Conservation (phyloP, 192 early-diverging fungal species). For the Coemansia sp. region DNA sequence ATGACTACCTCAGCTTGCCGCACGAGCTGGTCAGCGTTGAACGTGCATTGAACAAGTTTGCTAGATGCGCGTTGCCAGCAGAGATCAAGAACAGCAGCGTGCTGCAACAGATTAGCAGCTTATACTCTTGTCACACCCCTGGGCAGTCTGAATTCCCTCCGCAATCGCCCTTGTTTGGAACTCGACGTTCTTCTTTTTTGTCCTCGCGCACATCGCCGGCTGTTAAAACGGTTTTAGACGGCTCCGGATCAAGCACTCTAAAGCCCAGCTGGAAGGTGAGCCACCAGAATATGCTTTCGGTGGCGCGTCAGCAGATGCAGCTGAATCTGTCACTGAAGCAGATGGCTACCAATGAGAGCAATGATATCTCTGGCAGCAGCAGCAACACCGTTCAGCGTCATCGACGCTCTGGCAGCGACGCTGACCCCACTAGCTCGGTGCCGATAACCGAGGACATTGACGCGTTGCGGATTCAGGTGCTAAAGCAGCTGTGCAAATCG, state of each 20-base stretch:
- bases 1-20: constrained; percentile 83
- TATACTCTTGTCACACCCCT: constrained; percentile 3
- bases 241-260: constrained; percentile 8
- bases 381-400: constrained; percentile 10
- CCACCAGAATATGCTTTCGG: constrained; percentile 22
- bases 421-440: constrained; percentile 5
- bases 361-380: neutral
- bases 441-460: constrained; percentile 33
- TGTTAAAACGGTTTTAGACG: neutral
- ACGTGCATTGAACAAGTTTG: constrained; percentile 74
- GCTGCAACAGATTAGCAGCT: constrained; percentile 17
- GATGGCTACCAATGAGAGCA: constrained; percentile 6
- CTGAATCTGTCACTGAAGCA: neutral
- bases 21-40: constrained; percentile 87
- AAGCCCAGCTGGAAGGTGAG: constrained; percentile 38
- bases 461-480: constrained; percentile 25
- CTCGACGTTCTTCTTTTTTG: neutral
- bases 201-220: neutral
- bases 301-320: constrained; percentile 14
- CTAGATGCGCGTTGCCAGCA: constrained; percentile 17
- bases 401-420: constrained; percentile 44
- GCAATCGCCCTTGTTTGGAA: constrained; percentile 15
- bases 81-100: constrained; percentile 18
- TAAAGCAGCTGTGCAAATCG: constrained; percentile 33
- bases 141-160: neutral